Evolutionary conservation across 768 basidiomycete genomes (phyloP), one percentile per base, ranked within the genome.

Genomic region (Kwoniella heveanensis): DNA sequence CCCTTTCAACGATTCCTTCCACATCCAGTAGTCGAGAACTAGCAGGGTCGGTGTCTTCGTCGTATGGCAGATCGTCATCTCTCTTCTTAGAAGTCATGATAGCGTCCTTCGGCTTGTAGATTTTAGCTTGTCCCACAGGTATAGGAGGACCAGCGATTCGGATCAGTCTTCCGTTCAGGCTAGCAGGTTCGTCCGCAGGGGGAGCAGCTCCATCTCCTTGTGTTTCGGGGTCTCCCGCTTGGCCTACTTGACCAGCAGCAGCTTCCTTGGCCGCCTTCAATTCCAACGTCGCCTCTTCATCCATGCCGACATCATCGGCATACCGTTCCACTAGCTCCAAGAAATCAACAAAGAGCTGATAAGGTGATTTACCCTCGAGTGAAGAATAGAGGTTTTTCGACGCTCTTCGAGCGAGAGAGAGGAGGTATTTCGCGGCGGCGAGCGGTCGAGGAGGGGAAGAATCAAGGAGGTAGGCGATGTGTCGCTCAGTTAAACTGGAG

Each of bases 361-460:
- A 97, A 0, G 95, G 89, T 64, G 92, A 94, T 81, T 97, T 97
- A 53, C 90, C 90, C 77, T 97, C 93, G 0, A 91, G 88, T 62
- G 91, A 92, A 15, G 82, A 83, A 74, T 96, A 97, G 64, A 88
- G 86, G 25, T 92, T 93, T 44, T 86, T 84, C 0, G 88, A 84
- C 1, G 95, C 91, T 74, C 89, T 89, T 57, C 92, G 85, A 27
- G 92, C 91, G 61, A 98, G 81, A 1, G 86, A 85, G 27, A 99
- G 83, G 24, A 96, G 83, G 17, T 95, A 84, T 77, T 99, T 99
- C 4, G 92, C 91, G 1, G 95, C 93, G 79, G 95, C 92, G 26
- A 98, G 85, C 0, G 96, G 91, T 50, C 90, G 86, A 10, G 90
- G 85, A 30, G 50, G 90, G 83, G 67, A 85, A 84, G 76, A 91